A percentile compares a stretch with the other conserved stretches of the same genome.
Conservation (phyloP, 192 early-diverging fungal genomes). For the Coemansia sp. region DNA sequence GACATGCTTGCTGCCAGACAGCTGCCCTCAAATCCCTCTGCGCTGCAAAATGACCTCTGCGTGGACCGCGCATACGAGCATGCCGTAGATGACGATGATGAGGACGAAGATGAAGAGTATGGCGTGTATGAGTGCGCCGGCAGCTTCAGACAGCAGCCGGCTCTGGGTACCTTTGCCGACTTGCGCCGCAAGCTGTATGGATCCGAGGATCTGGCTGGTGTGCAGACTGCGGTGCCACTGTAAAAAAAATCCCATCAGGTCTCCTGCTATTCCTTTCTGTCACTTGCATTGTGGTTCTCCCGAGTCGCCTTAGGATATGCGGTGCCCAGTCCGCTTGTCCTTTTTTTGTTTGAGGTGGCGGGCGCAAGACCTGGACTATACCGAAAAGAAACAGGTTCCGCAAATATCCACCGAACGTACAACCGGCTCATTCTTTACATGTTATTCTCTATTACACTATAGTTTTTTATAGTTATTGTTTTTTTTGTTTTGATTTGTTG, state of each 20-base stretch:
- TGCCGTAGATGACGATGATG: constrained; percentile 6
- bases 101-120: constrained; percentile 10
- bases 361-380: neutral
- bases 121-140: constrained; percentile 24
- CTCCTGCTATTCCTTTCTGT: neutral
- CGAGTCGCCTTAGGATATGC: neutral
- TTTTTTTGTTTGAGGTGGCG: neutral
- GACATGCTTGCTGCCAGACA: neutral
- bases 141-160: constrained; percentile 7
- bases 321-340: neutral
- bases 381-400: neutral
- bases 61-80: constrained; percentile 5
- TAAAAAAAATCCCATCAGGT: neutral
- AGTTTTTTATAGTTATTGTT: constrained; percentile 3
- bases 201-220: constrained; percentile 21
- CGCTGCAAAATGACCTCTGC: neutral
- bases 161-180: constrained; percentile 46
- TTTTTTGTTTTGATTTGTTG: neutral
- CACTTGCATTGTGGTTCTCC: neutral
- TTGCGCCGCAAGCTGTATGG: constrained; percentile 52
- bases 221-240: constrained; percentile 11
- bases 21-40: neutral
- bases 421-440: neutral
- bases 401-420: neutral
- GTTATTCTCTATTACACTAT: constrained; percentile 1